A percentile compares a stretch with the other conserved stretches of the same genome.
Conservation (phyloP, 148 eudicot genomes). For the Selenicereus undatus region DNA sequence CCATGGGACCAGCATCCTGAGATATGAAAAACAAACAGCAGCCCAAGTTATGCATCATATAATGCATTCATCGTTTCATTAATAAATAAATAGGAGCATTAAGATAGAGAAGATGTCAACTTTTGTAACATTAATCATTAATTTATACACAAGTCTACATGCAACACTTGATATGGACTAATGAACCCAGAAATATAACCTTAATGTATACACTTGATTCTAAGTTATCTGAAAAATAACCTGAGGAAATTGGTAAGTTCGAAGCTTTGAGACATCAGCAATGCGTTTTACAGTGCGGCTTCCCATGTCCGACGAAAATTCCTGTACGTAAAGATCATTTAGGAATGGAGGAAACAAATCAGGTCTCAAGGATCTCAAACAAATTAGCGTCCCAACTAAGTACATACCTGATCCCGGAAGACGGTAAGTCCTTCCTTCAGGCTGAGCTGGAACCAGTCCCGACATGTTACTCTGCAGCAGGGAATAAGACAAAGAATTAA, state of each 20-base stretch:
- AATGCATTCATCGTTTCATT: background rate
- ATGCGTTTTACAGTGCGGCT: slow-evolving; percentile 94
- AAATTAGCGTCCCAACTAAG: slow-evolving; percentile 1
- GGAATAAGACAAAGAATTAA: slow-evolving; percentile 9
- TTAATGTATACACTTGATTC: background rate
- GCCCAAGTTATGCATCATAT: background rate
- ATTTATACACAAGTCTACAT: background rate
- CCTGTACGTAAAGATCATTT: slow-evolving; percentile 36
- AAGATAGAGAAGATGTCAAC: too few relatives aligned
- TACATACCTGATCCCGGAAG: slow-evolving; percentile 91
- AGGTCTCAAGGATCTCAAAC: background rate
- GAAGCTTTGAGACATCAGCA: slow-evolving; percentile 92
- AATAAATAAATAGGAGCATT: background rate
- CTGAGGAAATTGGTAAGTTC: slow-evolving; percentile 90
- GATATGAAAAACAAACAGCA: slow-evolving; percentile 23
- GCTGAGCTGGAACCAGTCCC: slow-evolving; percentile 99
- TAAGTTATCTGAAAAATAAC: slow-evolving; percentile 30
- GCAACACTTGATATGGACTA: background rate
- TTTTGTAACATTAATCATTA: background rate
- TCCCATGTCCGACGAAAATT: slow-evolving; percentile 99
- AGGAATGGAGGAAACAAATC: background rate
- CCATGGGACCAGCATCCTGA: slow-evolving; percentile 99
- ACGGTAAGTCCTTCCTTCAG: slow-evolving; percentile 99
- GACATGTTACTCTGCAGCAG: slow-evolving; percentile 83
- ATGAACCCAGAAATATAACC: too few relatives aligned